phyloP scores from a whole-genome alignment of 2,329 filamentous ascomycete genomes.

The Arthrobotrys iridis region DNA sequence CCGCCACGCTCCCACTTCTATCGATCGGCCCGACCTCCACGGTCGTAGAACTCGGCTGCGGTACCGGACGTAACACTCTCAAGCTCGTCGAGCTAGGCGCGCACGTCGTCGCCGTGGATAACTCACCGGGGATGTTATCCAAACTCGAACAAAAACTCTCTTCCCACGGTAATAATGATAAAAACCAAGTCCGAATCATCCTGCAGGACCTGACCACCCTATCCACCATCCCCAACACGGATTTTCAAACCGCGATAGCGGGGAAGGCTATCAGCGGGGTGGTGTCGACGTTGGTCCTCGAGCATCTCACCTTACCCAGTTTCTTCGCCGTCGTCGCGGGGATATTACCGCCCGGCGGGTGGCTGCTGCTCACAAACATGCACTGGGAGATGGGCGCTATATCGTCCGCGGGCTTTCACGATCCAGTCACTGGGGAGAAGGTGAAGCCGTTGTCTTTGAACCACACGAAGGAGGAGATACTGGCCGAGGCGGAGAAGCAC shows the following conservation, averaged over 20 bases:
- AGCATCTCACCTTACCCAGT: constrained; percentile 68
- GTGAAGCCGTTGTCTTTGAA: constrained; percentile 70
- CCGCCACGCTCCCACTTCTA: constrained; percentile 64
- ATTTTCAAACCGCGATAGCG: constrained; percentile 27
- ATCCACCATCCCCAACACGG: too few relatives aligned
- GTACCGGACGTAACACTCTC: constrained; percentile 72
- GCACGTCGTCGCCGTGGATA: constrained; percentile 68
- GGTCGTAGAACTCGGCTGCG: constrained; percentile 72
- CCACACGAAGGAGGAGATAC: constrained; percentile 67
- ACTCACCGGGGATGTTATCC: constrained; percentile 69
- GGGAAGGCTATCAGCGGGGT: constrained; percentile 63
- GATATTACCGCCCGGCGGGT: constrained; percentile 64
- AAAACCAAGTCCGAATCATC: neutral
- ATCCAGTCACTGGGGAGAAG: constrained; percentile 66
- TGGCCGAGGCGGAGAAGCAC: constrained; percentile 64
- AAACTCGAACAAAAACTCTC: constrained; percentile 62
- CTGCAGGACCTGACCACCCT: neutral
- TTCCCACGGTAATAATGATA: too few relatives aligned
- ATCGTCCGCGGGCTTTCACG: constrained; percentile 71
- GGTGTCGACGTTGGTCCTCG: constrained; percentile 72
- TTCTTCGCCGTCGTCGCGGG: constrained; percentile 66
- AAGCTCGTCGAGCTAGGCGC: constrained; percentile 63
- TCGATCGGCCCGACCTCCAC: constrained; percentile 59
- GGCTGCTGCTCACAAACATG: constrained; percentile 74
- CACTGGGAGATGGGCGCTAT: constrained; percentile 70